Base-by-base conservation (phyloP, 2,329 filamentous ascomycete species). In the Claviceps purpurea region DNA sequence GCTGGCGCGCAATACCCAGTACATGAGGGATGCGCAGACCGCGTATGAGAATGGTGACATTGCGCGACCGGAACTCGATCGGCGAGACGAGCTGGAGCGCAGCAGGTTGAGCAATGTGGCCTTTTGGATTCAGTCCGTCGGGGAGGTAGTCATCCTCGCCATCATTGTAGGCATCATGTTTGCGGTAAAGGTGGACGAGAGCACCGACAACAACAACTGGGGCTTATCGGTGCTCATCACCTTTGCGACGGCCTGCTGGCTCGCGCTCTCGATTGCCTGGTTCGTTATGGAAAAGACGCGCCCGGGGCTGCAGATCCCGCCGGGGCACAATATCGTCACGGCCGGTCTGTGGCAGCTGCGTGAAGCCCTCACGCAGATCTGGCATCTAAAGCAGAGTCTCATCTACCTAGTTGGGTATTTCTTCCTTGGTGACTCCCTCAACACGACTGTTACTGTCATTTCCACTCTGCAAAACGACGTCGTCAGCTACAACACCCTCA, bases 381-480 rank as follows among this genome's bases (percentile, higher is more conserved):
- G 79, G 76, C 74, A 77, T 40, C 65, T 86, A 45, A 81, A 78
- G 61, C 83, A 86, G 65, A 82, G 76, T 56, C 63, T 85, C 30
- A 68, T 84, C 18, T 86, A 85, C 62, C 72, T 87, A 0, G 73
- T 80, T 43, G 80, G 77, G 3, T 86, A 84, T 60, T 85, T 86
- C 61, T 69, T 86, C 2, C 73, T 86, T 0, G 82, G 80, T n/a
- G 83, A 86, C 64, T 81, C 78, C 1, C 70, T 85, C 39, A 85
- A 85, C 62, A 87, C 83, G 0, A 84, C 82, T 0, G 79, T 85
- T 5, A 85, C 83, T 0, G 81, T 86, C 22, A 79, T 86, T 37
- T 72, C 69, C 0, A 85, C 81, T 0, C 64, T 85, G 5, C 83
- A 86, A 60, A 85, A 85, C 57, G 71, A 72, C 39, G 74, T 85